Base-by-base conservation (phyloP, 179 eudicot genomes). In the Drosera spatulata region DNA sequence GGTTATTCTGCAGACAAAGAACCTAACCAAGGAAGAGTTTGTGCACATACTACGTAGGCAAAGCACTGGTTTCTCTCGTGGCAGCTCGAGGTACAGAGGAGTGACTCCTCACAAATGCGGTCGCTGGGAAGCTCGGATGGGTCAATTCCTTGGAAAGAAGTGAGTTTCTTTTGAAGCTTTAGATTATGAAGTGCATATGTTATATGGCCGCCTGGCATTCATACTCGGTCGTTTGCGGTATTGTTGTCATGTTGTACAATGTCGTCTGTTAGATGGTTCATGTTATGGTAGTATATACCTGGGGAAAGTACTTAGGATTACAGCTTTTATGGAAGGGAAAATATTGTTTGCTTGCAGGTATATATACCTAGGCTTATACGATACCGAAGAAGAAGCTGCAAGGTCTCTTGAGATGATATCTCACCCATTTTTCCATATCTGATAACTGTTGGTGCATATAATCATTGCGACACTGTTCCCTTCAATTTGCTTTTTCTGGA, bases 331-430 rank as follows among this genome's bases (percentile, higher is more conserved):
- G 1, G 33, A 22, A 22, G 33, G 33, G 33, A 22, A 22, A 22
- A 22, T 22, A 22, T 22, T 22, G 33, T 1, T 13, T 66, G 13
- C 58, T 40, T 22, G 56, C 77, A 82, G 87, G 78, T 82, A 82
- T 66, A 72, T 82, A 53, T 82, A 82, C 66, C 84, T 82, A 65
- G 87, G 87, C 51, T 66, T 82, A 53, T 82, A 76, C 64, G 81
- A 79, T 65, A 76, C 63, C 59, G 84, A 82, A 82, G 59, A 71
- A 66, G 84, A 82, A 67, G 84, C 87, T 69, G 84, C 87, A 74
- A 83, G 86, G 84, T 81, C 53, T 10, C 39, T 38, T 22, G 33
- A 3, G 5, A 5, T 33, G 4, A 2, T 22, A 7, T 2, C 3
- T 8, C 44, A 56, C 6, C 11, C 9, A 39, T 7, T 10, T 2